phyloP scores from a whole-genome alignment of 2,329 filamentous ascomycete genomes.

The Diaporthe sp. region DNA sequence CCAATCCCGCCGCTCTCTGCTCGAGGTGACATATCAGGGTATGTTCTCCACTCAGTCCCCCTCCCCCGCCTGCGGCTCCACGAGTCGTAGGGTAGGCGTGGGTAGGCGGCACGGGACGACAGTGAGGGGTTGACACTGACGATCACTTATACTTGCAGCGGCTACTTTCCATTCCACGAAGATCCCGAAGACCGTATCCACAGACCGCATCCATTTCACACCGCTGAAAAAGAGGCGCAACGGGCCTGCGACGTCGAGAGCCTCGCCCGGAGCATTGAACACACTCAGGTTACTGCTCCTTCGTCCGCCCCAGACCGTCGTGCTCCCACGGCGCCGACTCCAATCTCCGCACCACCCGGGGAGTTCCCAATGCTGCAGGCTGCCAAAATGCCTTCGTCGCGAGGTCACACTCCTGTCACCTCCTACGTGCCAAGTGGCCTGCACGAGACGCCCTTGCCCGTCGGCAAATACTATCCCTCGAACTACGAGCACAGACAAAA shows the following conservation, averaged over 20 bases:
- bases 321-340: constrained; percentile 38
- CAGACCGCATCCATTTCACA: constrained; percentile 65
- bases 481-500: constrained; percentile 62
- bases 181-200: constrained; percentile 61
- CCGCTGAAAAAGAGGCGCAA: constrained; percentile 44
- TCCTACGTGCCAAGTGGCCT: constrained; percentile 64
- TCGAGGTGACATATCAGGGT: constrained; percentile 71
- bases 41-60: constrained; percentile 47
- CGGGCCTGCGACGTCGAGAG: constrained; percentile 26
- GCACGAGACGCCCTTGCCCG: constrained; percentile 61
- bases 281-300: neutral
- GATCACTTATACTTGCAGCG: constrained; percentile 53
- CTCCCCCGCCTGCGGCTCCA: constrained; percentile 25
- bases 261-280: constrained; percentile 17
- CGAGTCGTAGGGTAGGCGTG: constrained; percentile 11
- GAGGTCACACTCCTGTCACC: constrained; percentile 58
- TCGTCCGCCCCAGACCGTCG: constrained; percentile 4
- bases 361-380: constrained; percentile 41
- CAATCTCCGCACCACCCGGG: constrained; percentile 40
- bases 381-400: constrained; percentile 45
- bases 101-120: constrained; percentile 32
- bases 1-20: constrained; percentile 66
- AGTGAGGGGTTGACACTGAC: constrained; percentile 37
- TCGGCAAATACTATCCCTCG: constrained; percentile 74
- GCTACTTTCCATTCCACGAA: constrained; percentile 72